Base-by-base conservation (phyloP, 1,139 yeast genomes). In the Debaryomycetaceae sp. region DNA sequence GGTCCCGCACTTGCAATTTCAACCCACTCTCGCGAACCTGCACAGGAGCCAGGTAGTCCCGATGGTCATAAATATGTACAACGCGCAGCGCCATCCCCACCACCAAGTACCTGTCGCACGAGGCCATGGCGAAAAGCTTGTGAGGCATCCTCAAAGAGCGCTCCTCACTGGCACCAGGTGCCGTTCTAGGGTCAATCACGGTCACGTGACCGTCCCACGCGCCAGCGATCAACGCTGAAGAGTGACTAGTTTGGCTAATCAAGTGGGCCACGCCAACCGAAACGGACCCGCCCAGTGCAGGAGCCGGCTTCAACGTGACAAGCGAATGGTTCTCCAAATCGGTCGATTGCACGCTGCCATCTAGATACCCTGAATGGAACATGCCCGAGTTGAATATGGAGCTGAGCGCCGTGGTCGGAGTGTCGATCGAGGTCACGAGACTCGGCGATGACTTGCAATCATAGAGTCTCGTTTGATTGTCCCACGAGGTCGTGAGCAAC, bases 81-180 rank as follows among this genome's bases (percentile, higher is more conserved):
- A 58, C 50, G 30, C 82, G 63, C 16, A 67, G 63, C 2, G 80
- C 61, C 59, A 76, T 61, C 1, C 78, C 85, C 18, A 82, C 66
- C 1, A 80, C 73, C 14, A 83, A 45, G 34, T 56, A 55, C 14
- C 65, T 55, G 6, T 53, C 56, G 5, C 71, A 60, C 2, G 73
- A 53, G 45, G 83, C 93, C 78, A 84, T 71, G 4, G 78, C 66
- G 39, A 78, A 71, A 9, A 83, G 75, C 48, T 84, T 85, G 8
- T 66, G 67, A 1, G 71, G 67, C n/a, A 66, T 33, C 1, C 37
- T 32, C 7, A 55, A 33, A 3, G 38, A 28, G n/a, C n/a, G n/a
- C n/a, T n/a, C n/a, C n/a, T 32, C 38, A 18, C 37, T 28, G 3
- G 34, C 25, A 5, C 16, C 3, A 23, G 16, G 24, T 11, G 43